Percentiles rank a stretch among this genome's conserved stretches.
phyloP scores from a whole-genome alignment of 192 early-diverging fungal species.

The Borealophlyctis nickersoniae region DNA sequence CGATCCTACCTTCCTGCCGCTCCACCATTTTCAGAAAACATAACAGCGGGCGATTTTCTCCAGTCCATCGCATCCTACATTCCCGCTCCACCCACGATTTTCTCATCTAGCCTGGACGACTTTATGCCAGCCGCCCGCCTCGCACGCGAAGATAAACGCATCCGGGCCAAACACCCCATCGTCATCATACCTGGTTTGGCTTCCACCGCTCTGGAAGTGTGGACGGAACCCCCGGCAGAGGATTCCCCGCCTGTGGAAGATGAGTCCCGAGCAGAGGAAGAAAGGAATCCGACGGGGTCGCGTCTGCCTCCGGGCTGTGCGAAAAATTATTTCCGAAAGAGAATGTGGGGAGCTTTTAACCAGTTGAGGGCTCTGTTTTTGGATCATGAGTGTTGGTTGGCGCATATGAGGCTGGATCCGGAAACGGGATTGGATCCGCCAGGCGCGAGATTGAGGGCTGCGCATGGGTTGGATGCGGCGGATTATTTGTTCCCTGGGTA shows the following conservation, averaged over 20 bases:
- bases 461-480: constrained; percentile 80
- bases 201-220: constrained; percentile 83
- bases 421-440: constrained; percentile 82
- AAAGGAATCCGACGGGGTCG: constrained; percentile 11
- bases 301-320: constrained; percentile 74
- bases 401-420: constrained; percentile 79
- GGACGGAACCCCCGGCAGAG: constrained; percentile 48
- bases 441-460: constrained; percentile 76
- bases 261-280: too few species aligned
- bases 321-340: constrained; percentile 77
- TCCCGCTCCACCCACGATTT: too few species aligned
- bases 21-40: too few species aligned
- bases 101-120: too few species aligned
- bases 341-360: constrained; percentile 81
- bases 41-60: too few species aligned
- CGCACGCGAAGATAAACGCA: too few species aligned
- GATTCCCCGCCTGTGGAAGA: neutral
- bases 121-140: too few species aligned
- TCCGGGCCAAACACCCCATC: constrained; percentile 66
- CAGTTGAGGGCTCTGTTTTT: constrained; percentile 76
- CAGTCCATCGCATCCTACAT: too few species aligned
- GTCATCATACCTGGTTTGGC: constrained; percentile 86
- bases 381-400: constrained; percentile 84
- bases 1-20: too few species aligned
- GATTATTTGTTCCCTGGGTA: constrained; percentile 88